Evolutionary conservation across 768 basidiomycete species (phyloP).

Genomic region (Lactarius sp.): DNA sequence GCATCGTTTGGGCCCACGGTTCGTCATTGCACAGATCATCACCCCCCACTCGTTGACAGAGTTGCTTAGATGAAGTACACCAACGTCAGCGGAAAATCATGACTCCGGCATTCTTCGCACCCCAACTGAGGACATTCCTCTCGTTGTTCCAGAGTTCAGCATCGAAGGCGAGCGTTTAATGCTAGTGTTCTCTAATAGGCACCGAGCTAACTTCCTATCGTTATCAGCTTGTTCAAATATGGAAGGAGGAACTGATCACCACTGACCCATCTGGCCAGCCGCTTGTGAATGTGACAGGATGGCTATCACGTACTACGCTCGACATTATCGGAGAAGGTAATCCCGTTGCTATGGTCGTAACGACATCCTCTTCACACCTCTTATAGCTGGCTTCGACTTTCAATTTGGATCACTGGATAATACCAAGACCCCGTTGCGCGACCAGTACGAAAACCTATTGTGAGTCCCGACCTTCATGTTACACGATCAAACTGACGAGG

Average conservation of each 20-base stretch:
- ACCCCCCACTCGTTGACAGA: too few species aligned
- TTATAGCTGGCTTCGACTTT: slow-evolving; percentile 27
- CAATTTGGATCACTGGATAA: slow-evolving; percentile 28
- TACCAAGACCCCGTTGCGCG: slow-evolving; percentile 22
- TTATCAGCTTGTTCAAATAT: slow-evolving; percentile 26
- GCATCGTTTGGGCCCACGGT: slow-evolving; percentile 27
- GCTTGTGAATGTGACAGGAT: slow-evolving; percentile 22
- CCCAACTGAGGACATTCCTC: background rate
- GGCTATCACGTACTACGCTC: slow-evolving; percentile 28
- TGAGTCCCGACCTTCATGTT: slow-evolving; percentile 3
- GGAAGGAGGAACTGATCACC: slow-evolving; percentile 24
- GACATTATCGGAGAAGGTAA: slow-evolving; percentile 30
- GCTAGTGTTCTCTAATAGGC: background rate
- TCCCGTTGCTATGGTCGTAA: background rate
- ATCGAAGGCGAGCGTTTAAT: slow-evolving; percentile 21
- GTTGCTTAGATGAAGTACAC: too few species aligned
- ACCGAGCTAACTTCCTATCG: background rate
- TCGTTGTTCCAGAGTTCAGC: slow-evolving; percentile 25
- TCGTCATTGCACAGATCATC: slow-evolving; percentile 17
- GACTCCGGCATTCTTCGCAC: too few species aligned
- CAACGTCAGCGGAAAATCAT: too few species aligned
- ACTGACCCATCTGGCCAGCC: background rate
- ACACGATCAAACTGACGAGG: background rate
- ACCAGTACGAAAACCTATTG: slow-evolving; percentile 29
- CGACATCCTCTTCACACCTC: background rate